Conservation (phyloP, 441 rosid species). For the Gossypium gossypioides region DNA sequence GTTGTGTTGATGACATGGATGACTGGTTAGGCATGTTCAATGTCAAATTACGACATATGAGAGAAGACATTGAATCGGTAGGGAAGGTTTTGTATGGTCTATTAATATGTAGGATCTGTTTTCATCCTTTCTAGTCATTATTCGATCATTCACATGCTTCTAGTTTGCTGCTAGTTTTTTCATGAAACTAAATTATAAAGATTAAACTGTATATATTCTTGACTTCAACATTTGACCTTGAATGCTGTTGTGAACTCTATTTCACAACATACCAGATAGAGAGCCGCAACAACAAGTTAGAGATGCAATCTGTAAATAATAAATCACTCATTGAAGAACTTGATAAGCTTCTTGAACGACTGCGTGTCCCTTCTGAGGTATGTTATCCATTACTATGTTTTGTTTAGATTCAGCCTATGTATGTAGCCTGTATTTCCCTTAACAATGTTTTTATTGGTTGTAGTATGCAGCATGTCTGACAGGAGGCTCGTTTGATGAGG, state of each 20-base stretch:
- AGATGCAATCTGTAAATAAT: constrained; percentile 92
- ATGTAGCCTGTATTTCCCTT: constrained; percentile 16
- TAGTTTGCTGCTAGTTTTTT: not conserved
- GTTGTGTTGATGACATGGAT: constrained; percentile 94
- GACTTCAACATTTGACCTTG: constrained; percentile 7
- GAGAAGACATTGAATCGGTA: constrained; percentile 98
- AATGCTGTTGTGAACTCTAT: constrained; percentile 7
- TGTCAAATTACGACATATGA: constrained; percentile 96
- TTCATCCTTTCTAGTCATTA: constrained; percentile 7
- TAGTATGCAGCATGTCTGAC: constrained; percentile 77
- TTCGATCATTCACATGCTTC: not conserved
- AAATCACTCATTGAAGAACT: constrained; percentile 85
- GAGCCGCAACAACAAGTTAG: constrained; percentile 90
- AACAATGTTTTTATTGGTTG: constrained; percentile 27
- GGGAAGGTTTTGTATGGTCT: constrained; percentile 13
- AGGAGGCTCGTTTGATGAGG: constrained; percentile 91
- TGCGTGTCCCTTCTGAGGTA: constrained; percentile 91
- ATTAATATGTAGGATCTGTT: constrained; percentile 4
- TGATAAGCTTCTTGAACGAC: constrained; percentile 79
- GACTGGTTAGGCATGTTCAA: constrained; percentile 98
- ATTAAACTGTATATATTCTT: not conserved
- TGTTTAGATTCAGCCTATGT: constrained; percentile 4
- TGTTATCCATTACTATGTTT: constrained; percentile 15
- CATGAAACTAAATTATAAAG: not conserved
- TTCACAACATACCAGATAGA: constrained; percentile 67